phyloP scores from a whole-genome alignment of 805 yeast species.

The Nakazawaea anatomiae region DNA sequence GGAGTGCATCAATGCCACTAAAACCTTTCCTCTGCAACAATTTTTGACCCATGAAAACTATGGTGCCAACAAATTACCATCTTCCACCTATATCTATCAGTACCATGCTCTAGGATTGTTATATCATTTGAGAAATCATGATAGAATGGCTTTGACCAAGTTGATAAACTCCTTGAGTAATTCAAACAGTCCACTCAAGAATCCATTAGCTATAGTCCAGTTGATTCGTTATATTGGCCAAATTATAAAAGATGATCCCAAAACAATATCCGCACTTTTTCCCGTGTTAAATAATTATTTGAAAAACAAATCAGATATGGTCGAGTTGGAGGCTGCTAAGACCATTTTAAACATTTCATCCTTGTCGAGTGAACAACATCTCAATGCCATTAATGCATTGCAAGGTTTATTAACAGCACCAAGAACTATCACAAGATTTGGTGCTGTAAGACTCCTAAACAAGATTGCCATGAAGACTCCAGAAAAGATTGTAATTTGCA shows the following conservation, averaged over 20 bases:
- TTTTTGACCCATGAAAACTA: conserved; percentile 51
- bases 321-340: conserved; percentile 88
- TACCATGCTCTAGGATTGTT: conserved; percentile 93
- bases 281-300: conserved; percentile 66
- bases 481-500: conserved; percentile 71
- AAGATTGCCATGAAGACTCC: conserved; percentile 79
- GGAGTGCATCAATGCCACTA: conserved; percentile 73
- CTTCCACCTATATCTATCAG: conserved; percentile 79
- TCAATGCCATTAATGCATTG: conserved; percentile 65
- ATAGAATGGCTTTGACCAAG: conserved; percentile 89
- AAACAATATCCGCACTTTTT: conserved; percentile 51
- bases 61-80: conserved; percentile 49
- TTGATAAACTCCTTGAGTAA: conserved; percentile 71
- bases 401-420: conserved; percentile 81
- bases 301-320: conserved; percentile 80
- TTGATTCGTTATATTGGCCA: conserved; percentile 77
- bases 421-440: conserved; percentile 82
- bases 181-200: conserved; percentile 57
- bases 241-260: conserved; percentile 66
- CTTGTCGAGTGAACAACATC: conserved; percentile 58
- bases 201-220: conserved; percentile 80
- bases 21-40: conserved; percentile 43
- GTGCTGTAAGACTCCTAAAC: conserved; percentile 88
- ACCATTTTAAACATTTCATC: conserved; percentile 51
- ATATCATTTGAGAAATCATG: conserved; percentile 83